Evolutionary conservation across 2,329 filamentous ascomycete genomes (phyloP).

Genomic region (Celoporthe dispersa): DNA sequence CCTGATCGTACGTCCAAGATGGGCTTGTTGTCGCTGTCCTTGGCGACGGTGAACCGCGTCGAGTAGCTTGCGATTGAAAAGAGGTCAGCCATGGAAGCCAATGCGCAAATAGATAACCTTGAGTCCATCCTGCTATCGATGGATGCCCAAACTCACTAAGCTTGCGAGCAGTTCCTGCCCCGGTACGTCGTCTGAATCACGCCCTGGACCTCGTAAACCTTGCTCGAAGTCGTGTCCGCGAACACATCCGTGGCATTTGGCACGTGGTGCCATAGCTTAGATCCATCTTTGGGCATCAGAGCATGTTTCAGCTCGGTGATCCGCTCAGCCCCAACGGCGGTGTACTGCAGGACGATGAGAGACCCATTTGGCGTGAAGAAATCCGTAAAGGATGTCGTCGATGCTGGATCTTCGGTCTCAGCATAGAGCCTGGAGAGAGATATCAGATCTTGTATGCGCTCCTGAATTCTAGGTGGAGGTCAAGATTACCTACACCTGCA

Average conservation of each 20-base stretch:
- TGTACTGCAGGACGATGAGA: slow-evolving; percentile 5
- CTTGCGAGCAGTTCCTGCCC: slow-evolving; percentile 13
- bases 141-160: neutral
- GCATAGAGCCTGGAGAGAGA: slow-evolving; percentile 1
- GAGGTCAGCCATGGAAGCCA: neutral
- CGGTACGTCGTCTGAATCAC: slow-evolving; percentile 8
- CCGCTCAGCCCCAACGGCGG: neutral
- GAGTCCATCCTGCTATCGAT: neutral
- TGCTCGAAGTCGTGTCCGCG: slow-evolving; percentile 1
- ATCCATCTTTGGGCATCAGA: slow-evolving; percentile 5
- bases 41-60: slow-evolving; percentile 15
- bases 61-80: slow-evolving; percentile 5
- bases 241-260: slow-evolving; percentile 5
- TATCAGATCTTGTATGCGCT: neutral
- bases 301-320: slow-evolving; percentile 4
- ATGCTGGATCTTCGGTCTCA: slow-evolving; percentile 2
- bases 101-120: no score
- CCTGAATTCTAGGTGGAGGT: neutral
- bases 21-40: neutral
- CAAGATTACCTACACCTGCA: neutral
- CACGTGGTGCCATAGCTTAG: slow-evolving; percentile 12
- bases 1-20: neutral
- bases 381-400: slow-evolving; percentile 9
- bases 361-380: slow-evolving; percentile 1
- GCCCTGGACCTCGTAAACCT: slow-evolving; percentile 5